Evolutionary conservation across 148 eudicot genomes (phyloP).

Genomic region (Pouteria glomerata): DNA sequence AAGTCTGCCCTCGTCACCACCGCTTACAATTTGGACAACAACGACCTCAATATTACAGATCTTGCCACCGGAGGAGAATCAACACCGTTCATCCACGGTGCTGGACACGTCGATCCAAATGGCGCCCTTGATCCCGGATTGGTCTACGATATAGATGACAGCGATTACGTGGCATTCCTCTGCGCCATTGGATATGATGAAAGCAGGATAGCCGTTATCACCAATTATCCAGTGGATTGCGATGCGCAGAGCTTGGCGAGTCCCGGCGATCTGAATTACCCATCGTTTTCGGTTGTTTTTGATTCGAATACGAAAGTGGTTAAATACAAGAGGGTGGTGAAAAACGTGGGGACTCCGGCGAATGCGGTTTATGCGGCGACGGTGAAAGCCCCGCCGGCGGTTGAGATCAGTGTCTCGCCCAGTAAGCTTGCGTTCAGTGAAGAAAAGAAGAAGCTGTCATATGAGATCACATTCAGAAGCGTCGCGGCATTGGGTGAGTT

Average conservation of each 20-base stretch:
- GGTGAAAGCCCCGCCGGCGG: slow-evolving; percentile 63
- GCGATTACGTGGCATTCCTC: slow-evolving; percentile 55
- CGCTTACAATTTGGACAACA: slow-evolving; percentile 61
- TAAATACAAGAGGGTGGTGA: slow-evolving; percentile 63
- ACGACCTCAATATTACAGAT: slow-evolving; percentile 56
- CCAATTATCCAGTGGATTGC: slow-evolving; percentile 66
- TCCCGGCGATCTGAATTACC: slow-evolving; percentile 77
- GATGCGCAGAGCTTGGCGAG: slow-evolving; percentile 26
- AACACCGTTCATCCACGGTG: slow-evolving; percentile 65
- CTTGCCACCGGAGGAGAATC: slow-evolving; percentile 76
- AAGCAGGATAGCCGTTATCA: slow-evolving; percentile 49
- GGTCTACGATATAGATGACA: slow-evolving; percentile 49
- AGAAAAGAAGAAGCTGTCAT: slow-evolving; percentile 37
- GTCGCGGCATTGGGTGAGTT: slow-evolving; percentile 6
- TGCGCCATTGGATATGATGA: slow-evolving; percentile 75
- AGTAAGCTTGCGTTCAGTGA: slow-evolving; percentile 57
- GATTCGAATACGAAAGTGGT: slow-evolving; percentile 25
- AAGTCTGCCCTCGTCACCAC: slow-evolving; percentile 97
- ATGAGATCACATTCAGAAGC: slow-evolving; percentile 55
- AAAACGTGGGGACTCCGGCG: slow-evolving; percentile 52
- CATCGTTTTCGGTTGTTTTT: slow-evolving; percentile 75
- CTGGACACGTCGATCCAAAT: slow-evolving; percentile 94
- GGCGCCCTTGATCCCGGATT: slow-evolving; percentile 73
- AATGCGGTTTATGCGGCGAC: slow-evolving; percentile 52
- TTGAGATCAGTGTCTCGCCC: slow-evolving; percentile 74